Conservation (phyloP, 345 rosid species). For the Corchorus capsularis region DNA sequence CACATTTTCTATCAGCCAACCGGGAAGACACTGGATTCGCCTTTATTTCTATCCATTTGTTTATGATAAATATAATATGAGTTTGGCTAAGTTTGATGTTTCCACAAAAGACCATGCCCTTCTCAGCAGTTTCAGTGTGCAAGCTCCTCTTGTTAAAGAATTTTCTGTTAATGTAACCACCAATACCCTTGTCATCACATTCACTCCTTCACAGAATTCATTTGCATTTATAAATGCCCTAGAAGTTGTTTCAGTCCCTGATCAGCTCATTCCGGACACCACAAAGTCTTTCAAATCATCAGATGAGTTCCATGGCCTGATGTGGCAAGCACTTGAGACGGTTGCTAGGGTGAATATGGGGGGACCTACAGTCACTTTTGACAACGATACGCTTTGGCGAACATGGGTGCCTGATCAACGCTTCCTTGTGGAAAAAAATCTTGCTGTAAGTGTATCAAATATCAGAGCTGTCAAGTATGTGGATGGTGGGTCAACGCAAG, state of each 20-base stretch:
- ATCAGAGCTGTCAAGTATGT: conserved; percentile 51
- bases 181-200: conserved; percentile 51
- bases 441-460: conserved; percentile 45
- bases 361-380: conserved; percentile 51
- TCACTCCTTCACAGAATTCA: conserved; percentile 56
- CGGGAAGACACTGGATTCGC: conserved; percentile 89
- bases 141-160: conserved; percentile 52
- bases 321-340: conserved; percentile 69
- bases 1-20: conserved; percentile 48
- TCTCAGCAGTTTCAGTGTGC: conserved; percentile 49
- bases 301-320: conserved; percentile 44
- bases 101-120: conserved; percentile 55
- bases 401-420: conserved; percentile 73
- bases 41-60: conserved; percentile 75
- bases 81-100: conserved; percentile 56
- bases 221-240: conserved; percentile 74
- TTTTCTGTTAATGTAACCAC: conserved; percentile 61
- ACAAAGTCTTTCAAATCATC: conserved; percentile 30
- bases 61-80: conserved; percentile 54
- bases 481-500: conserved; percentile 47
- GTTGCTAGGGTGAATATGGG: conserved; percentile 91
- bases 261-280: conserved; percentile 48
- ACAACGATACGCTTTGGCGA: conserved; percentile 73
- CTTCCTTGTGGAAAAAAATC: conserved; percentile 40
- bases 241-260: conserved; percentile 83